Percentiles rank a stretch among this genome's conserved stretches.
phyloP scores from a whole-genome alignment of 2,329 filamentous ascomycete species.

The Fusarium sp. region DNA sequence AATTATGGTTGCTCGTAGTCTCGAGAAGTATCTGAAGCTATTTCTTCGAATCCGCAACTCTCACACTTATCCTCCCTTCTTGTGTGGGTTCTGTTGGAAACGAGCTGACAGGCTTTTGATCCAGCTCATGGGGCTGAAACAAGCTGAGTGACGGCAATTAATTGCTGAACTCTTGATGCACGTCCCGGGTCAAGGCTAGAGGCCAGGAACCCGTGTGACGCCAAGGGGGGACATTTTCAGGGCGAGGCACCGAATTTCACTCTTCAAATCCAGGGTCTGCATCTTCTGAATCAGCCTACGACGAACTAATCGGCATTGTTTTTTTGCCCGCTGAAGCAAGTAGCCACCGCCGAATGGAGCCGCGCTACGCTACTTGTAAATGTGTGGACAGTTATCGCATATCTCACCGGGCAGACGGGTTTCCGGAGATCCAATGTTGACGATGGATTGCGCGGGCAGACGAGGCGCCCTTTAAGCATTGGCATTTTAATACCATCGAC shows the following conservation, averaged over 20 bases:
- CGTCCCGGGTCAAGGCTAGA: neutral
- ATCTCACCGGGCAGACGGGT: neutral
- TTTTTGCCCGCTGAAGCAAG: slow-evolving; percentile 20
- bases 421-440: neutral
- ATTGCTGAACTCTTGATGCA: neutral
- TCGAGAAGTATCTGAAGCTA: neutral
- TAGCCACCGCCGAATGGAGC: slow-evolving; percentile 21
- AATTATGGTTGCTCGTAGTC: neutral
- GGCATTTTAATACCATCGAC: slow-evolving; percentile 7
- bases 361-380: slow-evolving; percentile 11
- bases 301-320: neutral
- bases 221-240: neutral
- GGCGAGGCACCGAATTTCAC: slow-evolving; percentile 3
- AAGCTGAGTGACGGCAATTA: neutral
- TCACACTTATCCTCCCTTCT: neutral
- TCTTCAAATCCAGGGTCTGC: slow-evolving; percentile 5
- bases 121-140: slow-evolving; percentile 3
- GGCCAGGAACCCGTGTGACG: neutral
- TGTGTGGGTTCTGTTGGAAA: neutral
- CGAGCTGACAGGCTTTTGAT: neutral
- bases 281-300: slow-evolving; percentile 1
- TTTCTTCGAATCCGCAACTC: neutral
- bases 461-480: slow-evolving; percentile 20
- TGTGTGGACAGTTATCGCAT: neutral
- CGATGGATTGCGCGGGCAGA: neutral